Base-by-base conservation (phyloP, 2,329 filamentous ascomycete species). In the Decorospora gaudefroyi region DNA sequence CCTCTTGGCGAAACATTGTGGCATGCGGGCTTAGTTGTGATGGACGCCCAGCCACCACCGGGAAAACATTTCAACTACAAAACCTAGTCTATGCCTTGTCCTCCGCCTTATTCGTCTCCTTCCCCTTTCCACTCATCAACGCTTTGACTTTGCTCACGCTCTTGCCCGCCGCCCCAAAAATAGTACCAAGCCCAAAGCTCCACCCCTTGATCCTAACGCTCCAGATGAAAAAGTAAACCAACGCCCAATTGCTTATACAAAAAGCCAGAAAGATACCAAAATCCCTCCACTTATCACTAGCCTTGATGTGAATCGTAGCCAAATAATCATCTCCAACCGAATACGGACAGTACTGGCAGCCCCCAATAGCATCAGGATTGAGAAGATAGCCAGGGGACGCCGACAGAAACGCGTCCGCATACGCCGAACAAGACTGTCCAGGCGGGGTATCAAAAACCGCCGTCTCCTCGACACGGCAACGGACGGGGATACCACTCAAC, bases 191-290 rank as follows among this genome's bases (percentile, higher is more conserved):
- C 0, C 86, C 87, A 67, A 90, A 90, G 15, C 71, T 80, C 85
- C 85, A 90, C 6, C 84, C 80, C 52, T 78, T 78, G 41, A 90
- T 80, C 12, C 87, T 77, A 5, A 88, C 84, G 2, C 82, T 85
- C 70, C 86, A 90, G 43, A 90, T 83, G 62, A 90, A 89, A 70
- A 89, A 88, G 65, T 87, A 88, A 1, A 89, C 85, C 40, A 90
- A 68, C 27, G 78, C 72, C 83, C 83, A 89, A 61, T 89, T 90
- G 36, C 80, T 84, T 10, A 86, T 72, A 38, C 81, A 82, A 64
- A 89, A 90, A 1, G 80, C 82, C 6, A 88, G 56, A 72, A 90
- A 88, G 48, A 90, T 84, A 6, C 85, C 87, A 56, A 89, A 86
- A 65, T 85, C 76, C 29, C 80, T 72, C 87, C 87, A 90, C 71